Base-by-base conservation (phyloP, 306 rosid genomes). In the Hippophae gyantsensis region DNA sequence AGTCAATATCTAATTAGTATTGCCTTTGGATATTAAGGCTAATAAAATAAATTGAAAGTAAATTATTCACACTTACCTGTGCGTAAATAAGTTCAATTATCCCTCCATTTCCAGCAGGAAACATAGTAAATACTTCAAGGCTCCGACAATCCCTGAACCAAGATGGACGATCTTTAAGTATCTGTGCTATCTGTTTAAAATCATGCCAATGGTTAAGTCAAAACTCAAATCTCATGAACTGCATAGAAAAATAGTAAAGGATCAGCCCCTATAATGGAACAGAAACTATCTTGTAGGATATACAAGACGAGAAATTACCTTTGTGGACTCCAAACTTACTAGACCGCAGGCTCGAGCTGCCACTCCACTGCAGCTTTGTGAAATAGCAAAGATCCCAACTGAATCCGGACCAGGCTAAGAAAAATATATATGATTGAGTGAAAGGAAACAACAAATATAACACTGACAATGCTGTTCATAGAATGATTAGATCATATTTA, bases 401-500 rank as follows among this genome's bases (percentile, higher is more conserved):
- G 97, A 93, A 82, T 93, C 99, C 97, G 99, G 99, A 93, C 99
- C 99, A 93, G 99, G 99, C 99, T 93, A 74, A 44, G 46, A 67
- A 42, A 26, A 25, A 8, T 10, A 38, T 42, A 9, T 18, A 27
- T 1, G 40, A 48, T 5, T 5, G 38, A 11, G 6, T 43, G 8
- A 7, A 26, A 60, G 3, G 25, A 12, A 64, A 32, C 3, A 32
- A 71, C 63, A 43, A 10, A 3, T 9, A 43, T 13, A 6, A 6
- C 38, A 9, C 4, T 25, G 0, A 7, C 12, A 48, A 40, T 18
- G 9, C 43, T 23, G 6, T 11, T 11, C 7, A 10, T 18, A 52
- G 5, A 13, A 42, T 12, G 14, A 52, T 6, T 54, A 49, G 3
- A 42, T 67, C 45, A 51, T 49, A 3, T 9, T 14, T 60, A 54